phyloP scores from a whole-genome alignment of 257 asterid genomes.

The Pogostemon cablin region DNA sequence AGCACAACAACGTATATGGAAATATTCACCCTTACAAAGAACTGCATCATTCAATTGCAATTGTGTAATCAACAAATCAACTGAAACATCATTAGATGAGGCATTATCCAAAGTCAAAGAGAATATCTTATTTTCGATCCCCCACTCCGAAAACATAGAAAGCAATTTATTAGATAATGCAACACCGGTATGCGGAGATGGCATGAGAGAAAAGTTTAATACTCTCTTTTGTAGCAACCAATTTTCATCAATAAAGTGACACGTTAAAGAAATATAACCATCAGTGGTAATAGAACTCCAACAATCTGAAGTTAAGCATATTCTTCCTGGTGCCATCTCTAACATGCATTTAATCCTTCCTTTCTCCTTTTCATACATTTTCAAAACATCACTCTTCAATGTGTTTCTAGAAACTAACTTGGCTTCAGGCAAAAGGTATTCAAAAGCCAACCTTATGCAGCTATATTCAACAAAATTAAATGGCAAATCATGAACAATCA shows the following conservation, averaged over 20 bases:
- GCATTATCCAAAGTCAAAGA: too few species aligned
- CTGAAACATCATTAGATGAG: too few species aligned
- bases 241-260: conserved; percentile 4
- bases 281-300: conserved; percentile 10
- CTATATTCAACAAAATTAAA: conserved; percentile 8
- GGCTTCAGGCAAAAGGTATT: not conserved
- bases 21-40: too few species aligned
- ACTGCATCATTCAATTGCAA: too few species aligned
- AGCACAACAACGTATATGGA: too few species aligned
- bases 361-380: not conserved
- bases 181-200: not conserved
- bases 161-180: too few species aligned
- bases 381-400: not conserved
- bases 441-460: not conserved
- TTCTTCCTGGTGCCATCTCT: not conserved
- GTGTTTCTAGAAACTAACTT: not conserved
- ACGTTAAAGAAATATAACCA: not conserved
- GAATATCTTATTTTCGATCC: too few species aligned
- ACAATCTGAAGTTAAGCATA: not conserved
- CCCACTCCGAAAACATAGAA: too few species aligned
- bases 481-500: not conserved
- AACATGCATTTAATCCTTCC: not conserved
- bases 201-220: not conserved
- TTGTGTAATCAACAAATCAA: too few species aligned
- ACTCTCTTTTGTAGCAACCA: not conserved